phyloP scores from a whole-genome alignment of 208 protist genomes.

The Porcisia deanei region DNA sequence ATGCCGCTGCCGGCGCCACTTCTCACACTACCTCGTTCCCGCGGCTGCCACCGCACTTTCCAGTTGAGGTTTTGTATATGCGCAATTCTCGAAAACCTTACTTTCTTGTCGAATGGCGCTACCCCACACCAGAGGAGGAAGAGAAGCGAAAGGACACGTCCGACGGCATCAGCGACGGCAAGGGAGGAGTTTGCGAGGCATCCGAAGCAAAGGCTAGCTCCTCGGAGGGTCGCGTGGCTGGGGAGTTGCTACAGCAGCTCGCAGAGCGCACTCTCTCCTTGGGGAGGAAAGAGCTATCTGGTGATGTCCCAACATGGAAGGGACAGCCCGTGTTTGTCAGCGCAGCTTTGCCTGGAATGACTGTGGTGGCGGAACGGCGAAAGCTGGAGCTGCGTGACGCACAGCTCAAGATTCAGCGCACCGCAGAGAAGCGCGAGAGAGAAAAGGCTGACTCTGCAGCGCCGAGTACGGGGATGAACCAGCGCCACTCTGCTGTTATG shows the following conservation, averaged over 20 bases:
- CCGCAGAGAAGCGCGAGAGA: constrained; percentile 27
- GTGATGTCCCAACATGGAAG: constrained; percentile 27
- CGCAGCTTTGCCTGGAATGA: constrained; percentile 45
- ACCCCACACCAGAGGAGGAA: constrained; percentile 42
- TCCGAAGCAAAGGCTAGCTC: constrained; percentile 2
- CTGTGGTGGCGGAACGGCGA: constrained; percentile 42
- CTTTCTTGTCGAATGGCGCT: constrained; percentile 81
- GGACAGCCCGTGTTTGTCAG: constrained; percentile 52
- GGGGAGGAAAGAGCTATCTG: constrained; percentile 5
- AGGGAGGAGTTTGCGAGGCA: constrained; percentile 1
- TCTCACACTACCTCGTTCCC: constrained; percentile 2
- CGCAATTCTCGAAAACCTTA: constrained; percentile 72
- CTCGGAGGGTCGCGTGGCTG: constrained; percentile 7
- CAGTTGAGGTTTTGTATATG: constrained; percentile 75
- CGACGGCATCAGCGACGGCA: background rate
- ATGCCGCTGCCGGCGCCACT: background rate
- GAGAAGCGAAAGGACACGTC: constrained; percentile 18
- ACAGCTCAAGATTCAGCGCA: constrained; percentile 24
- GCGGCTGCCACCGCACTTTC: constrained; percentile 43
- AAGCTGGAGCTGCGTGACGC: constrained; percentile 67
- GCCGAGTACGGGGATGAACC: background rate
- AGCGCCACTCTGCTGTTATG: background rate
- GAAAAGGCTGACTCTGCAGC: constrained; percentile 9
- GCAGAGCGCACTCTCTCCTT: constrained; percentile 31
- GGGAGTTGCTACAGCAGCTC: constrained; percentile 11